Evolutionary conservation across 1,284 basidiomycete species (phyloP).

Genomic region (Ganoderma leucocontextum): DNA sequence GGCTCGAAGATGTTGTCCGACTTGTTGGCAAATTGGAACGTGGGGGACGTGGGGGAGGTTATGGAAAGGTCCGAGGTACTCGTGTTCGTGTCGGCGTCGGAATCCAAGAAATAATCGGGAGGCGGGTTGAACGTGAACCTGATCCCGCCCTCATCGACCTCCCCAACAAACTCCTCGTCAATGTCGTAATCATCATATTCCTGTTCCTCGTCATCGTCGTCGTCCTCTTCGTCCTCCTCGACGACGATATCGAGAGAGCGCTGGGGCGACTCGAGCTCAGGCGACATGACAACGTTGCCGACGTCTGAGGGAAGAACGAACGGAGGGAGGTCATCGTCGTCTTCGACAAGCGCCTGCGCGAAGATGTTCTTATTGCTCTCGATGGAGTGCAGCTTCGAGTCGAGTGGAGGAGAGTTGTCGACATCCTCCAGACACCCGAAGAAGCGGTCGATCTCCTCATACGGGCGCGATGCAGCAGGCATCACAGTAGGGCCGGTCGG

Average conservation of each 20-base stretch:
- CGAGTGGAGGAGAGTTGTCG: slow-evolving; percentile 55
- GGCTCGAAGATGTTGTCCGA: slow-evolving; percentile 33
- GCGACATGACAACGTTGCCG: slow-evolving; percentile 54
- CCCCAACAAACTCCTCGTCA: slow-evolving; percentile 54
- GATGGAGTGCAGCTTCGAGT: slow-evolving; percentile 43
- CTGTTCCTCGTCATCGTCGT: slow-evolving; percentile 40
- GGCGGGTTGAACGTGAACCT: slow-evolving; percentile 74
- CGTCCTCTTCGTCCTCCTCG: slow-evolving; percentile 54
- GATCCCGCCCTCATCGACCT: slow-evolving; percentile 67
- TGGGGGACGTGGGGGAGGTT: slow-evolving; percentile 27
- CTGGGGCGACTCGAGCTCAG: slow-evolving; percentile 49
- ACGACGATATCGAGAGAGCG: slow-evolving; percentile 49
- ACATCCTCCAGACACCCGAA: slow-evolving; percentile 76
- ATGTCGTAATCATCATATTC: slow-evolving; percentile 38
- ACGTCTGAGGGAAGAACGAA: slow-evolving; percentile 60
- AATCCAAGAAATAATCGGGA: slow-evolving; percentile 36
- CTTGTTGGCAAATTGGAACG: slow-evolving; percentile 20
- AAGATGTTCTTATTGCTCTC: slow-evolving; percentile 68
- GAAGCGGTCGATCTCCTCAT: slow-evolving; percentile 69
- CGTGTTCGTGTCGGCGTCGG: slow-evolving; percentile 24
- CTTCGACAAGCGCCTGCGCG: slow-evolving; percentile 55
- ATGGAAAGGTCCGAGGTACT: slow-evolving; percentile 33
- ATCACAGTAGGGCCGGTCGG: slow-evolving; percentile 50
- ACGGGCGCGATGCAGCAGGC: slow-evolving; percentile 36
- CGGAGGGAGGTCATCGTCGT: slow-evolving; percentile 54